A percentile compares a stretch with the other conserved stretches of the same genome.
phyloP scores from a whole-genome alignment of 108 stramenopile genomes.

The Pseudonitzschia pungens region DNA sequence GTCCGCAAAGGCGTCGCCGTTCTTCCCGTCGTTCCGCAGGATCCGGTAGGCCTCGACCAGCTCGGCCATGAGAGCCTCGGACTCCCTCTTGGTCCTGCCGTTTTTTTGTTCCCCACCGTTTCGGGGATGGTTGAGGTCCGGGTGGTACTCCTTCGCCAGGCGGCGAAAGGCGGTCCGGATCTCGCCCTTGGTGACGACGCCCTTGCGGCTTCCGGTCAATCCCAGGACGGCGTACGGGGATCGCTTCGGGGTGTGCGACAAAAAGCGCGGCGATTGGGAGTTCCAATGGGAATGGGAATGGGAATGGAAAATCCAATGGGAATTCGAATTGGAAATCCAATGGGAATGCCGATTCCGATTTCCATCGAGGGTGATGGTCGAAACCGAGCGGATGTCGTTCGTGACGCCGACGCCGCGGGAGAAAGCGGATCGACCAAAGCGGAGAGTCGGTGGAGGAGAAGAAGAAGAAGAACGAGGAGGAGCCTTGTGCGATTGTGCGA shows the following conservation, averaged over 20 bases:
- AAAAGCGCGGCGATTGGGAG: background rate
- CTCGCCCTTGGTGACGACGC: conserved; percentile 1
- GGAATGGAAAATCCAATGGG: background rate
- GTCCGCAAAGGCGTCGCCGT: background rate
- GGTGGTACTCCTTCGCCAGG: conserved; percentile 16
- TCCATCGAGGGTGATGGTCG: too few species aligned
- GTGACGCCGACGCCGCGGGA: too few species aligned
- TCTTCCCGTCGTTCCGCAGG: conserved; percentile 16
- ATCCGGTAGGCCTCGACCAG: conserved; percentile 31
- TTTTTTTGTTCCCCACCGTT: too few species aligned
- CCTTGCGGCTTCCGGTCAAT: background rate
- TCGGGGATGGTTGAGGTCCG: conserved; percentile 13
- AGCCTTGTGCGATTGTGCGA: too few species aligned
- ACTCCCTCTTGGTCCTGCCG: background rate
- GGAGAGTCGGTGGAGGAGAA: too few species aligned
- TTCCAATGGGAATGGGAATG: background rate
- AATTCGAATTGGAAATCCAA: too few species aligned
- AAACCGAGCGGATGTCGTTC: too few species aligned
- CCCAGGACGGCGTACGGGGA: conserved; percentile 10
- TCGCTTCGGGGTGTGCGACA: conserved; percentile 1
- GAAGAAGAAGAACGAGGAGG: too few species aligned
- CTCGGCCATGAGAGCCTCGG: conserved; percentile 27
- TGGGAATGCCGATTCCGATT: too few species aligned
- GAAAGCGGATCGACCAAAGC: too few species aligned
- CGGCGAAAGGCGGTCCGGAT: conserved; percentile 9